Percentiles rank a stretch among this genome's conserved stretches.
Conservation (phyloP, 768 basidiomycete genomes). For the Suillus occidentalis region DNA sequence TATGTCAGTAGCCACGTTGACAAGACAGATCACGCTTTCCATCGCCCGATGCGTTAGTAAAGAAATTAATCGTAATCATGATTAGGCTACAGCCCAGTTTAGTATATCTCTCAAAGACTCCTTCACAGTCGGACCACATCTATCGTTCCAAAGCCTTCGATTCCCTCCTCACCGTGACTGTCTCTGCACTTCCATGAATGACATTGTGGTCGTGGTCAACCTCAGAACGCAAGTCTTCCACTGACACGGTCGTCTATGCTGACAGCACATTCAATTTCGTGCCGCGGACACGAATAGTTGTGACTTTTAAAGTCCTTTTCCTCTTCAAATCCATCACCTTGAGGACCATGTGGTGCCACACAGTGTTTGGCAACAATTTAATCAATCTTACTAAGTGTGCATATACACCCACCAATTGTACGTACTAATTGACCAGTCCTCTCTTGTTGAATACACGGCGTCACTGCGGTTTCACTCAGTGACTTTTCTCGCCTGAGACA, state of each 20-base stretch:
- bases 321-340: constrained; percentile 28
- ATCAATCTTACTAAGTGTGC: neutral
- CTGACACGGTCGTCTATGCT: constrained; percentile 46
- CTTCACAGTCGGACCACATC: constrained; percentile 73
- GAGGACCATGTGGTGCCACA: too few relatives aligned
- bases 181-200: constrained; percentile 21
- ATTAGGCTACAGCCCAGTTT: constrained; percentile 8
- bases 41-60: constrained; percentile 36
- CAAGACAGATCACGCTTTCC: constrained; percentile 11
- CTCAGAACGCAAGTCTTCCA: constrained; percentile 25
- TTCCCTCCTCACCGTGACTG: constrained; percentile 53
- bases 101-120: constrained; percentile 11
- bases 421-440: neutral
- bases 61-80: constrained; percentile 23
- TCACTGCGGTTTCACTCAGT: too few relatives aligned
- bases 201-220: constrained; percentile 11
- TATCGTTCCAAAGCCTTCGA: constrained; percentile 65
- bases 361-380: neutral
- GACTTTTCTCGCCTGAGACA: neutral
- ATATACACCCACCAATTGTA: neutral
- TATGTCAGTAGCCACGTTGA: too few relatives aligned
- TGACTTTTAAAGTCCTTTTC: constrained; percentile 48
- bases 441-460: neutral
- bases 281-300: constrained; percentile 41
- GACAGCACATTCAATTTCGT: constrained; percentile 54